Conservation (phyloP, 2,329 filamentous ascomycete species). For the Cercospora canescens region DNA sequence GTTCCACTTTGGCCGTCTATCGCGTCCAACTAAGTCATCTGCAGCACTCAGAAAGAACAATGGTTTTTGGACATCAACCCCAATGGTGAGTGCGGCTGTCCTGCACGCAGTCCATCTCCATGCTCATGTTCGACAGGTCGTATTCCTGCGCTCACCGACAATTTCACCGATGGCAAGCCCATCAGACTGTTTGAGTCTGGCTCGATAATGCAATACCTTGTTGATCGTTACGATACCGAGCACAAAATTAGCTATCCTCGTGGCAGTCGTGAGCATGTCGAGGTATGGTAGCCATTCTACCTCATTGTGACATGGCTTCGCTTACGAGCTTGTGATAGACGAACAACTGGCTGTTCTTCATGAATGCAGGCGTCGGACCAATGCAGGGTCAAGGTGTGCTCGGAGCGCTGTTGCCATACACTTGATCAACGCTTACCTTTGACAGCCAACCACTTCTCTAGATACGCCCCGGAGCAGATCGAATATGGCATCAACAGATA, state of each 20-base stretch:
- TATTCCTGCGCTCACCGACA: slow-evolving; percentile 85
- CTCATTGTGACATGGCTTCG: background rate
- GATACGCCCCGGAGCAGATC: slow-evolving; percentile 81
- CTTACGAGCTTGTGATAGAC: background rate
- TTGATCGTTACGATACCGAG: slow-evolving; percentile 63
- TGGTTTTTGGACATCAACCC: slow-evolving; percentile 94
- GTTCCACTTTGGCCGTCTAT: background rate
- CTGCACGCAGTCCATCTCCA: background rate
- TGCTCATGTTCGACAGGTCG: slow-evolving; percentile 51
- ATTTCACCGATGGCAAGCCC: slow-evolving; percentile 67
- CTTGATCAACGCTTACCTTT: background rate
- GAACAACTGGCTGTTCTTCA: slow-evolving; percentile 69
- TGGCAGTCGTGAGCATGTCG: slow-evolving; percentile 73
- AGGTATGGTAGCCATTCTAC: slow-evolving; percentile 19
- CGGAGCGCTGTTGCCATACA: background rate
- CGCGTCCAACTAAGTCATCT: background rate
- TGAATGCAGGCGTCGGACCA: slow-evolving; percentile 65
- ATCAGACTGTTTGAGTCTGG: slow-evolving; percentile 83
- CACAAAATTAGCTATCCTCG: slow-evolving; percentile 79
- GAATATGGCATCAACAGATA: slow-evolving; percentile 82
- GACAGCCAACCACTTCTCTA: slow-evolving; percentile 76
- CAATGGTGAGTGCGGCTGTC: slow-evolving; percentile 54
- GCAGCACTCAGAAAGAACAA: slow-evolving; percentile 69
- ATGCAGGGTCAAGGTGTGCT: slow-evolving; percentile 5
- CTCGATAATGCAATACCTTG: slow-evolving; percentile 80